phyloP scores from a whole-genome alignment of 768 basidiomycete genomes.

The Dioszegia aurantiaca region DNA sequence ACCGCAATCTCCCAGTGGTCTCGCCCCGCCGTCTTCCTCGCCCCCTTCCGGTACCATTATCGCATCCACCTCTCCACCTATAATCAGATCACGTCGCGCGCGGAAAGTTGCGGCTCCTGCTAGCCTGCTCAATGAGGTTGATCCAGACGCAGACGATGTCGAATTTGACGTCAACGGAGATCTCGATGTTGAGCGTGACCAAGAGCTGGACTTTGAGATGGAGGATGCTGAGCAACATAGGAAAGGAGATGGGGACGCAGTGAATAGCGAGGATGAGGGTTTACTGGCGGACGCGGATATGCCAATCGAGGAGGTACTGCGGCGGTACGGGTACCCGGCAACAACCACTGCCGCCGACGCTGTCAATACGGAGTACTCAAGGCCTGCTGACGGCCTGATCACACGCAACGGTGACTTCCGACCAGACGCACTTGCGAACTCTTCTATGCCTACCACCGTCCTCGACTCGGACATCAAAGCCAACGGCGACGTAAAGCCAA shows the following conservation, averaged over 20 bases:
- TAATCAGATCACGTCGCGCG: constrained; percentile 24
- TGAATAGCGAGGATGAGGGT: constrained; percentile 53
- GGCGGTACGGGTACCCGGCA: constrained; percentile 42
- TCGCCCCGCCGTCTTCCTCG: not conserved
- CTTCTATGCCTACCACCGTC: too few species aligned
- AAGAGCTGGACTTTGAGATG: constrained; percentile 54
- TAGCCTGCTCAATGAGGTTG: constrained; percentile 22
- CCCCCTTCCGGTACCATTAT: too few species aligned
- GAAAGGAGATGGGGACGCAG: constrained; percentile 9
- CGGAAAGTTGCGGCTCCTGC: constrained; percentile 18
- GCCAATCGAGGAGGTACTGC: constrained; percentile 54
- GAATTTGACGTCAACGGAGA: constrained; percentile 44
- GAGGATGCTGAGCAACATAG: constrained; percentile 54
- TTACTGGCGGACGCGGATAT: constrained; percentile 54
- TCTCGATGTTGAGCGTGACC: constrained; percentile 51
- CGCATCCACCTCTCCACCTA: not conserved
- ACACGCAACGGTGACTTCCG: too few species aligned
- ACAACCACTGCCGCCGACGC: not conserved
- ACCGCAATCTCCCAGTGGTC: too few species aligned
- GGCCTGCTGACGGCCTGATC: too few species aligned
- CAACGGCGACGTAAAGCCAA: too few species aligned
- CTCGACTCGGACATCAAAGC: too few species aligned
- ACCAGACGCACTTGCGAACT: too few species aligned
- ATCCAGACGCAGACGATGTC: constrained; percentile 43
- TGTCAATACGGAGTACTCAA: too few species aligned